Base-by-base conservation (phyloP, 148 eudicot species). In the Vaccinium macrocarpon region DNA sequence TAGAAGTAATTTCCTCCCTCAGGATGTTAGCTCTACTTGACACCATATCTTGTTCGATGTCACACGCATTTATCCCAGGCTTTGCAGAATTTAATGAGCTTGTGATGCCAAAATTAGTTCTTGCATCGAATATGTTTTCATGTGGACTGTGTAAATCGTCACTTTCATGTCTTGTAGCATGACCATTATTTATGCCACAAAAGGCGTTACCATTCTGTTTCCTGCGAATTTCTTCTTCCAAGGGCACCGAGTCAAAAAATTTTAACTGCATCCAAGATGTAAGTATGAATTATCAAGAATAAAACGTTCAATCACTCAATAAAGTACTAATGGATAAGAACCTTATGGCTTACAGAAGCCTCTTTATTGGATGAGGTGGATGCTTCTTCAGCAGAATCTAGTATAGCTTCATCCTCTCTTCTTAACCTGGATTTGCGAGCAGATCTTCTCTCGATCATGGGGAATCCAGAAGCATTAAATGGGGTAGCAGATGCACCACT, bases 261-360 rank as follows among this genome's bases (percentile, higher is more conserved):
- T 86, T 88, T 56, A 89, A 75, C 97, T 94, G 93, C 87, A 86
- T 10, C 59, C 53, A 90, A 85, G 81, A 66, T 32, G 64, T 5
- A 75, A 50, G 38, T 55, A 83, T 78, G 84, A 51, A 48, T 81
- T 82, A 56, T 61, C n/a, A 83, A 29, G 46, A 16, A 80, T 11
- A 18, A 66, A 35, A 52, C 18, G 53, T 25, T 23, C 7, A 64
- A 51, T 8, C 38, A 83, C 35, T 49, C 81, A 59, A 83, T 27
- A 74, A 74, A 76, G 29, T 32, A 32, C 62, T 61, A 11, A 50
- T 35, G 32, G 64, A 56, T 84, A 75, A 80, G 75, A 85, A 94
- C 97, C 97, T 91, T 89, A 72, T 90, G 86, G 76, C 91, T 77
- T 23, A 82, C 70, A 85, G 55, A 52, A 82, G 86, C 80, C 66